Conservation (phyloP, 2,329 filamentous ascomycete species). For the Verticillium albo-atrum region DNA sequence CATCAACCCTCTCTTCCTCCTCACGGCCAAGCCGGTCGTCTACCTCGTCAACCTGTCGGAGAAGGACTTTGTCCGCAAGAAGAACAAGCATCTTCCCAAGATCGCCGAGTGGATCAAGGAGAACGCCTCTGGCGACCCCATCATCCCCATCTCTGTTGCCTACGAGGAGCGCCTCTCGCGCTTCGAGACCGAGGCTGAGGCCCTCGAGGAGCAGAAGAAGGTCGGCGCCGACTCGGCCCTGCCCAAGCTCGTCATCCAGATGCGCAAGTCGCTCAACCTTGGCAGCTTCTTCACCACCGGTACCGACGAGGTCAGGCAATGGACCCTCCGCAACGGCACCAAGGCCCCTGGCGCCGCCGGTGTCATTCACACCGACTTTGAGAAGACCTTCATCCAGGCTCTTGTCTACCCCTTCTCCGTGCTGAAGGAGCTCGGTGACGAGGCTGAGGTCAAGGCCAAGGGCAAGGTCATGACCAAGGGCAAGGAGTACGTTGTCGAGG, state of each 20-base stretch:
- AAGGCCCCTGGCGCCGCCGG: conserved; percentile 97
- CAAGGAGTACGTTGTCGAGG: conserved; percentile 90
- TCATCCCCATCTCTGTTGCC: conserved; percentile 88
- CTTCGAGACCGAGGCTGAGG: conserved; percentile 73
- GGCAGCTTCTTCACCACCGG: conserved; percentile 97
- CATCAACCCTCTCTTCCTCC: conserved; percentile 93
- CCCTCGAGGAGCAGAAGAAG: conserved; percentile 81
- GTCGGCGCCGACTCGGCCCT: conserved; percentile 82
- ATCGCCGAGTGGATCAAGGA: conserved; percentile 95
- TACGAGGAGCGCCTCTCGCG: conserved; percentile 89
- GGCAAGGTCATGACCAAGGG: conserved; percentile 98
- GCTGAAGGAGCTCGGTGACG: conserved; percentile 83
- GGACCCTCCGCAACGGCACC: conserved; percentile 92
- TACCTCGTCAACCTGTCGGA: conserved; percentile 97
- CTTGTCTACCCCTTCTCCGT: conserved; percentile 86
- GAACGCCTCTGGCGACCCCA: conserved; percentile 79
- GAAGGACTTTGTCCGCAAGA: conserved; percentile 95
- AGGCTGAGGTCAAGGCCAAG: conserved; percentile 83
- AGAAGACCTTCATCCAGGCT: conserved; percentile 98
- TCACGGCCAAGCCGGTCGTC: conserved; percentile 95
- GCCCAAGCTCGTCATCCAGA: conserved; percentile 86
- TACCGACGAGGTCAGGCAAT: conserved; percentile 93
- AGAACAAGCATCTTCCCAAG: conserved; percentile 97
- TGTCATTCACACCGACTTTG: conserved; percentile 97
- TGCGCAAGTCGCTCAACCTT: conserved; percentile 88